Conservation (phyloP, 371 early-diverging fungal genomes). For the Umbelopsis sp. region DNA sequence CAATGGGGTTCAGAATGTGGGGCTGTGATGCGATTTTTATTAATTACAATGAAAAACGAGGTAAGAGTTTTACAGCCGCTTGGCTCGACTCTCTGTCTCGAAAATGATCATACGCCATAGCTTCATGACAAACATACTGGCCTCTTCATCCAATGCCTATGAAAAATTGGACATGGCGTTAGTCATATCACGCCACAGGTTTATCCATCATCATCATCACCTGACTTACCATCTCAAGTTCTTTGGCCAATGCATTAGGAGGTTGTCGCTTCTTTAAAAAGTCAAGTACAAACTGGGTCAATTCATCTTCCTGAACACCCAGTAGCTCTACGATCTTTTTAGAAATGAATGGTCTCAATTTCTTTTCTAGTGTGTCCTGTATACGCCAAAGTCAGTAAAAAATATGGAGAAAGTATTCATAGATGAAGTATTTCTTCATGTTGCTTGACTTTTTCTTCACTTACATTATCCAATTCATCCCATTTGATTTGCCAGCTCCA, state of each 20-base stretch:
- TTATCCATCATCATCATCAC: not conserved
- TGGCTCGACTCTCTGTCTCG: slow-evolving; percentile 73
- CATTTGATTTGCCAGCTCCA: slow-evolving; percentile 80
- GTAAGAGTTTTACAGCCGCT: slow-evolving; percentile 16
- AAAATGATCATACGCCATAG: slow-evolving; percentile 86
- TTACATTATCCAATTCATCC: slow-evolving; percentile 76
- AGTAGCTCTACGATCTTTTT: slow-evolving; percentile 81
- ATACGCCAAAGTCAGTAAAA: not conserved
- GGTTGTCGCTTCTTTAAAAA: slow-evolving; percentile 59
- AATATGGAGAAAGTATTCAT: not conserved
- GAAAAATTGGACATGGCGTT: not conserved
- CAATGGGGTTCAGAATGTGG: not conserved
- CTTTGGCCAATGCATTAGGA: slow-evolving; percentile 63
- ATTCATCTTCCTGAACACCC: slow-evolving; percentile 73
- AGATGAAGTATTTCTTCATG: no score
- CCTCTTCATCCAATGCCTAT: slow-evolving; percentile 83
- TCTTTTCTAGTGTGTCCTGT: slow-evolving; percentile 58
- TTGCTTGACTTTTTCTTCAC: not conserved
- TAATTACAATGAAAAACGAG: not conserved
- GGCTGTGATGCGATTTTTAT: no score
- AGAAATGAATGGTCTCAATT: slow-evolving; percentile 73
- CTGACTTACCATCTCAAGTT: slow-evolving; percentile 69
- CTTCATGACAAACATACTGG: slow-evolving; percentile 79
- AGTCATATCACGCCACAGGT: not conserved
- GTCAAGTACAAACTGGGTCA: slow-evolving; percentile 72